A percentile compares a stretch with the other conserved stretches of the same genome.
Conservation (phyloP, 2,329 filamentous ascomycete species). For the Monosporascus sp. region DNA sequence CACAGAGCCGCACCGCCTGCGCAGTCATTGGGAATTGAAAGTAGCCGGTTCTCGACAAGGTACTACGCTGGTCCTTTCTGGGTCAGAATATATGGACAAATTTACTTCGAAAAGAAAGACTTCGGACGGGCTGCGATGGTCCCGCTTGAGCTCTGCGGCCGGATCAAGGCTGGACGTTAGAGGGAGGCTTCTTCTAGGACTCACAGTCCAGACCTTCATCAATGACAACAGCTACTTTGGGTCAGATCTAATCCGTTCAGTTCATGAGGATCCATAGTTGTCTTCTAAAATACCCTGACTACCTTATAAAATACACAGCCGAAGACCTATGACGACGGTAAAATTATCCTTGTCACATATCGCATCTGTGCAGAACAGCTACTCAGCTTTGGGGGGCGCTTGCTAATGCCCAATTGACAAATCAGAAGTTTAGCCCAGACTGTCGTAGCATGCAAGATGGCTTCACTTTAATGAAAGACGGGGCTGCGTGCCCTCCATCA, state of each 20-base stretch:
- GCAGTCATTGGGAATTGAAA: neutral
- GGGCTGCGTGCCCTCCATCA: neutral
- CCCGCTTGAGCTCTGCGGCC: constrained; percentile 20
- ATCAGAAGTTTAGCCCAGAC: neutral
- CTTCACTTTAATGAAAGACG: neutral
- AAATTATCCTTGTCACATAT: too few relatives aligned
- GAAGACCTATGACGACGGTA: too few relatives aligned
- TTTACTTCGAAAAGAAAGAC: constrained; percentile 22
- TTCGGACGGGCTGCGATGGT: constrained; percentile 23
- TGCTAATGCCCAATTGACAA: neutral
- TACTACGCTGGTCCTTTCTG: constrained; percentile 22
- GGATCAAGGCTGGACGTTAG: constrained; percentile 15
- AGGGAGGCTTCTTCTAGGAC: constrained; percentile 1
- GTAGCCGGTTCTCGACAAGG: constrained; percentile 13
- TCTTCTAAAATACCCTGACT: too few relatives aligned
- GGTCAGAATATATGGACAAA: constrained; percentile 21
- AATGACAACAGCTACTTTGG: neutral
- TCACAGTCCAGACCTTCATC: neutral
- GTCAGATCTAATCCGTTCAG: neutral
- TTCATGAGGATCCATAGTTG: too few relatives aligned
- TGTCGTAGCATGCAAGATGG: neutral
- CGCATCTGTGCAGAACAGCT: too few relatives aligned
- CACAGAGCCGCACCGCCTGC: neutral
- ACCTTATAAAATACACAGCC: too few relatives aligned
- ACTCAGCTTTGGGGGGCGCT: neutral